Evolutionary conservation across 2,329 filamentous ascomycete genomes (phyloP), one percentile per base, ranked within the genome.

Genomic region (Plectosphaerella cucumerina): DNA sequence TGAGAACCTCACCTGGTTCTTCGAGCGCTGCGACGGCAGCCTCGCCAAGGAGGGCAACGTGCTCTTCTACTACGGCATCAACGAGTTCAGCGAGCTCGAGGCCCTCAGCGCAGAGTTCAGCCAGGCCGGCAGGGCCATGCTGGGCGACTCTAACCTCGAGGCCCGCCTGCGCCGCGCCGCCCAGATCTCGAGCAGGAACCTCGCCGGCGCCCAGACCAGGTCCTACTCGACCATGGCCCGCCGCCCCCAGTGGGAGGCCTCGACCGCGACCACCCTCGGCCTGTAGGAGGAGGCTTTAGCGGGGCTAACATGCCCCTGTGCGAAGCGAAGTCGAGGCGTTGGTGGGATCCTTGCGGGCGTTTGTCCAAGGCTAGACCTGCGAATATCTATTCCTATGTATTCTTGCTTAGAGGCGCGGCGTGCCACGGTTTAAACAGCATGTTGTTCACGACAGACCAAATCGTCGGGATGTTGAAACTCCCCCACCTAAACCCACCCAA

Each of bases 1-100:
- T 62, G 93, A 97, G 79, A 97, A 97, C 68, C 77, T 97, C 61
- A 92, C 90, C 11, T 97, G 93, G 94, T 97, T 97, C 77, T 95
- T 96, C 60, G 92, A 96, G 71, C 96, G 96, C 78, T 88, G 93
- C 10, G 91, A 97, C 60, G 93, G 94, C 51, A 96, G 90, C 70
- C 81, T 97, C 61, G 90, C 87, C 56, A 84, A 86, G 50, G 85
- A 90, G 59, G 90, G 90, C 52, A 90, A 92, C 64, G 90, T 97
- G 37, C 85, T 97, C 64, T 97, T 97, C 78, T 97, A 93, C 89
- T 96, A 95, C 68, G 92, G 92, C 48, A 84, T 94, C 52, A 88
- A 94, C 58, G 85, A 85, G 50, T 84, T 86, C 31, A 85, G 90
- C 48, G 89, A 96, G 67, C 87, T 97, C 20, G 85, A 86, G 60